Base-by-base conservation (phyloP, 169 alveolate species). In the Plasmodium coatneyi region DNA sequence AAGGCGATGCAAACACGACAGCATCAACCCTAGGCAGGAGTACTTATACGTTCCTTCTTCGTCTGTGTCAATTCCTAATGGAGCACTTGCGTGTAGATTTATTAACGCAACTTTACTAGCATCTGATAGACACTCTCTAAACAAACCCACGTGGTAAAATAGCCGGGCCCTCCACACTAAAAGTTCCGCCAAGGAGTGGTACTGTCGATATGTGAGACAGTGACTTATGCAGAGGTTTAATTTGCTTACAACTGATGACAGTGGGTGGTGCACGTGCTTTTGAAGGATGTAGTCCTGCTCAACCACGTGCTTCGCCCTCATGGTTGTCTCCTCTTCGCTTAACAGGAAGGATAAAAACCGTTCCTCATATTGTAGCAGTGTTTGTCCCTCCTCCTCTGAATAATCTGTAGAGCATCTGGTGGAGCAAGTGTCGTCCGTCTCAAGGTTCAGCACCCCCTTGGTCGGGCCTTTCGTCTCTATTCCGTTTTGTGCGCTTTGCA, bases 151-250 rank as follows among this genome's bases (percentile, higher is more conserved):
- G 22, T 89, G 91, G 72, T 34, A 89, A 79, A 66, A 89, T 28
- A 89, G 43, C 12, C 94, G 79, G 19, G 94, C 89, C 54, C 94
- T 60, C 94, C 94, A 89, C 14, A 89, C 10, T 41, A 89, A 80
- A 89, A 60, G 80, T 19, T 80, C 25, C 39, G 39, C 25, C 54
- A 89, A 80, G 52, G 41, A 80, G 49, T 89, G 66, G 72, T 89
- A 89, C 34, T 60, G 32, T 3, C 94, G 89, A 89, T 89, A 43
- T 7, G 49, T 16, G 43, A 89, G 71, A 22, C 94, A 89, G 72
- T 34, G 71, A 10, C 22, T 5, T 34, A 89, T 80, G 71, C 94
- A 89, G 19, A 16, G 30, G 52, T 80, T 80, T 36, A 89, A 10
- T 79, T 66, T 78, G 3, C 7, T 43, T 66, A 80, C 66, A 10